Base-by-base conservation (phyloP, 176 grass and related monocot species). In the Bonia amplexicaulis region DNA sequence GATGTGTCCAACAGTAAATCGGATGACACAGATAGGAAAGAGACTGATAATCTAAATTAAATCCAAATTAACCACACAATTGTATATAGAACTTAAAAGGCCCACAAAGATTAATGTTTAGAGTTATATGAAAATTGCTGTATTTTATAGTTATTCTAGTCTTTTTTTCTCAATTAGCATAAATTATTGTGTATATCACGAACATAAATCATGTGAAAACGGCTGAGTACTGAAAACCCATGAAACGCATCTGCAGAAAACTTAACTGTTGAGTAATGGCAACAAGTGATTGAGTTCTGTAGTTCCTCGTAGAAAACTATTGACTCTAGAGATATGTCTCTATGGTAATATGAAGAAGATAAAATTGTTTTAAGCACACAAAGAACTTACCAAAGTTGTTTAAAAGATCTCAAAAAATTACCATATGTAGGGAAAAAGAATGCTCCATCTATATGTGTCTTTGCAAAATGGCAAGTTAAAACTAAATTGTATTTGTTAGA, bases 1-100 rank as follows among this genome's bases (percentile, higher is more conserved):
- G 5, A 1, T 23, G 33, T 22, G 2, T 76, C 17, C 57, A 54
- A 73, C 55, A 80, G 57, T 73, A 52, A 55, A 76, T 29, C 67
- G 10, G 82, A 76, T 76, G 47, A 53, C 54, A 61, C 52, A 64
- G 3, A 72, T 17, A 9, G 23, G 84, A 86, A 79, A 80, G 68
- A 80, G 42, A 80, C 23, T 5, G 14, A 71, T 39, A 66, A 42
- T 62, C 22, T 64, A 73, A 13, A 33, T 47, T 17, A 17, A 77
- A 75, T 22, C 10, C 40, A 17, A 33, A n/a, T n/a, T n/a, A n/a
- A 40, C 33, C 47, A 22, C 71, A 53, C 2, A 14, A 74, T 53
- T 20, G 20, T 53, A 7, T 8, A 7, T 8, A 4, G 6, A 8
- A 42, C 7, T 12, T 69, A 9, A 33, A 26, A 19, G 45, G 1